Percentiles rank a stretch among this genome's conserved stretches.
Evolutionary conservation across 176 grass and related monocot species (phyloP).

Genomic region (Canna indica): DNA sequence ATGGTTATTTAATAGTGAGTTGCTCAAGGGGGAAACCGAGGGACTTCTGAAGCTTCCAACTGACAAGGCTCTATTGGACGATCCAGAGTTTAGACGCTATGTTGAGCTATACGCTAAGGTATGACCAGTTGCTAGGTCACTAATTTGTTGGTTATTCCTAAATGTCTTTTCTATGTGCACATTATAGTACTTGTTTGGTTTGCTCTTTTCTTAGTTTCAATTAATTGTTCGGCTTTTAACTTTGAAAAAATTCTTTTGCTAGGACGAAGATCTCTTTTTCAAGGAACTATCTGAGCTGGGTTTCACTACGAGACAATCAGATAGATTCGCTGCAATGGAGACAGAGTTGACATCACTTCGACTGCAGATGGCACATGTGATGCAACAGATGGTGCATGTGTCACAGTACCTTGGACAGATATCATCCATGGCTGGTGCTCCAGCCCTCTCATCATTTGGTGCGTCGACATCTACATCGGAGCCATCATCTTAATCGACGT

Average conservation of each 20-base stretch:
- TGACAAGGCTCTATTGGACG: conserved; percentile 59
- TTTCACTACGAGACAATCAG: conserved; percentile 36
- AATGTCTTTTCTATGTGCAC: not conserved
- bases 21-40: conserved; percentile 57
- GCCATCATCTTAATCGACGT: no score
- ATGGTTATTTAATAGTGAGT: conserved; percentile 39
- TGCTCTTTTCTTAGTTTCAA: not conserved
- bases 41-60: conserved; percentile 83
- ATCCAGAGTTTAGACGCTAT: conserved; percentile 73
- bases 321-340: no score
- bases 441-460: no score
- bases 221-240: not conserved
- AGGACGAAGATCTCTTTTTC: conserved; percentile 91
- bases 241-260: not conserved
- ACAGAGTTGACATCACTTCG: no score
- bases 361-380: no score
- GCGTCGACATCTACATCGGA: no score
- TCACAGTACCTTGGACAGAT: no score
- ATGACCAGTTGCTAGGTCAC: not conserved
- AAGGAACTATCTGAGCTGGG: conserved; percentile 87
- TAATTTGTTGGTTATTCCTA: not conserved
- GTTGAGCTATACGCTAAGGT: conserved; percentile 94
- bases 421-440: no score
- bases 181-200: not conserved
- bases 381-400: no score